Evolutionary conservation across 1,284 basidiomycete genomes (phyloP), one percentile per base, ranked within the genome.

Genomic region (Sporisorium sorghi): DNA sequence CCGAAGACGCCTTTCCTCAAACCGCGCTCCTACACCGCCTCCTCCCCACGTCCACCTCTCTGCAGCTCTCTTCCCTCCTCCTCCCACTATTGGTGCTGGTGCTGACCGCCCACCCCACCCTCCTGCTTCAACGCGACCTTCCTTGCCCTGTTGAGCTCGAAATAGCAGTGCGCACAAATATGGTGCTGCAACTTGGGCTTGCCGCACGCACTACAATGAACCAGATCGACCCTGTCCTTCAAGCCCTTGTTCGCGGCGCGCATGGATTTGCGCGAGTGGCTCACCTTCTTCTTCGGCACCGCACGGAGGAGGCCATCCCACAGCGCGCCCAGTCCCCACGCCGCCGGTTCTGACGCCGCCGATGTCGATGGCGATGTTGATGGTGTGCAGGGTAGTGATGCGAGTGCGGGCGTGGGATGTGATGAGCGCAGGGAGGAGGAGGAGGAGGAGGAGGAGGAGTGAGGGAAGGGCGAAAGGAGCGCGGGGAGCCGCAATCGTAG

Each of bases 201-300:
- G 12, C 57, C 59, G 54, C 53, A 58, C 0, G 40, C 47, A 21
- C 54, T 54, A 50, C 47, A 68, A 23, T 30, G 47, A 7, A 60
- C 50, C 56, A 65, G 39, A 94, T 96, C 95, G 60, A 90, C 90
- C 85, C 94, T 94, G 85, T 97, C 94, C 86, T 95, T 94, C 79
- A 97, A 86, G 0, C 94, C 94, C 86, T 98, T 98, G 86, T 96
- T 94, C 4, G 94, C 92, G 60, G 90, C 90, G 30, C 95, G 89
- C 94, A 97, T 97, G n/a, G 91, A 89, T 85, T 98, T 98, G 51
- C 93, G 88, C 30, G 93, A 94, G 85, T 97, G 95, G 0, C 94
- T 94, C 10, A 90, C 89, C 87, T 97, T 97, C 86, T 91, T 92
- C 87, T 98, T 98, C 17, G 96, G 96, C 3, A 96, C 95, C 17